Percentiles rank a stretch among this genome's conserved stretches.
Evolutionary conservation across 2,329 filamentous ascomycete genomes (phyloP).

Genomic region (Alternaria dauci): DNA sequence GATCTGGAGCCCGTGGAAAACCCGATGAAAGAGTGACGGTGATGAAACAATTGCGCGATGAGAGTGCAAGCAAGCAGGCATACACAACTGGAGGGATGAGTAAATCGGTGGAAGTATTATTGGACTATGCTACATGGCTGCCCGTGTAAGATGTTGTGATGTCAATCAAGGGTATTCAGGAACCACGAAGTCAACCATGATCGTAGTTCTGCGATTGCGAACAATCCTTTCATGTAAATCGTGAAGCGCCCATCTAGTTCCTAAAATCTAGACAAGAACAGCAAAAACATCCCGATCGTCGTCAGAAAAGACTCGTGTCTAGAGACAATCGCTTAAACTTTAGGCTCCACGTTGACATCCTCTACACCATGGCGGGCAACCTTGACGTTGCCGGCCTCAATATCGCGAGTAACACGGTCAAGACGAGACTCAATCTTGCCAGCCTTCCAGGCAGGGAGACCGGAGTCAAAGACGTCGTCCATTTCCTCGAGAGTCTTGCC

Average conservation of each 20-base stretch:
- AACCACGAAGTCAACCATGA: background rate
- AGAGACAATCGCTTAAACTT: conserved; percentile 15
- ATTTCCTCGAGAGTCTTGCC: conserved; percentile 54
- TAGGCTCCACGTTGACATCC: conserved; percentile 28
- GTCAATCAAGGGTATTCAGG: background rate
- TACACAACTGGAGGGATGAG: background rate
- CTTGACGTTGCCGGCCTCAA: conserved; percentile 49
- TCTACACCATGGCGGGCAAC: conserved; percentile 25
- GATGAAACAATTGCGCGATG: too few species aligned
- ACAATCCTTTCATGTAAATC: background rate
- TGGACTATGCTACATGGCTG: conserved; percentile 7
- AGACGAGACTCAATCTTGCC: conserved; percentile 42
- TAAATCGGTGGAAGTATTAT: conserved; percentile 3
- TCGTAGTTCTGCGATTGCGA: background rate
- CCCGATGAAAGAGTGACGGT: background rate
- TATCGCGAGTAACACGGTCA: conserved; percentile 46
- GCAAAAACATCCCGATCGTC: background rate
- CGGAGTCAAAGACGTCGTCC: conserved; percentile 51
- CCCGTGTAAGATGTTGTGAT: background rate
- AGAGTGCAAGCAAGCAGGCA: background rate
- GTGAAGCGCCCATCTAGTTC: background rate
- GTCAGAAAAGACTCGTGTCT: background rate
- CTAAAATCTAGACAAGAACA: background rate
- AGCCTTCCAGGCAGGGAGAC: conserved; percentile 48
- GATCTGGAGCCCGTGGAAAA: background rate